These are phyloP conservation scores for Xanthoparmelia taractica DNA, from an alignment of 495 filamentous ascomycete species.

Conservation along the genomic window DNA sequence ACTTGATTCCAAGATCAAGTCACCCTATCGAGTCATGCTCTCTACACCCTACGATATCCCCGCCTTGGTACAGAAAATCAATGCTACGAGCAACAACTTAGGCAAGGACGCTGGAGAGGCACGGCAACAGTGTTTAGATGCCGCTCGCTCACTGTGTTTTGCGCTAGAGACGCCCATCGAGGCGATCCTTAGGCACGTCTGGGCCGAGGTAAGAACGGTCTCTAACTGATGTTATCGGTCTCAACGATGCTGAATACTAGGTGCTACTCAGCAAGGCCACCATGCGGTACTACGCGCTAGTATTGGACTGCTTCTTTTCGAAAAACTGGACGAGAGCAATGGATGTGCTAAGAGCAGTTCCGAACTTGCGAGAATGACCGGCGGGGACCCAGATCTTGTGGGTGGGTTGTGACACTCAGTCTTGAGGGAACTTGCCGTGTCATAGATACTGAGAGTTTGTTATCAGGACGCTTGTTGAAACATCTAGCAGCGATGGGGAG, in stretches of 20 bases:
- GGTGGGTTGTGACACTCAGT: neutral
- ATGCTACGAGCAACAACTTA: neutral
- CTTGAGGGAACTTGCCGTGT: neutral
- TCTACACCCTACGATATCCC: constrained; percentile 8
- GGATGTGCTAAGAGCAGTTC: neutral
- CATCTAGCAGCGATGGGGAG: constrained; percentile 38
- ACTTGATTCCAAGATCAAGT: neutral
- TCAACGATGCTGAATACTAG: neutral
- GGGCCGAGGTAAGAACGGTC: neutral
- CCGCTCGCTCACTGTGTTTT: constrained; percentile 4
- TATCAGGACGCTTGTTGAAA: constrained; percentile 16
- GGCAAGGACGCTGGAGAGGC: neutral
- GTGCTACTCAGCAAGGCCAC: neutral
- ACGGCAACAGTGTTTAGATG: constrained; percentile 6
- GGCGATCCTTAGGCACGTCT: neutral
- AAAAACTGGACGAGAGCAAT: constrained; percentile 18
- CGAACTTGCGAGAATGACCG: neutral
- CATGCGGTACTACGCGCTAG: constrained; percentile 10
- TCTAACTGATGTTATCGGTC: neutral
- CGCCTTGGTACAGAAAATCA: constrained; percentile 2
- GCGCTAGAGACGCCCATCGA: constrained; percentile 2
- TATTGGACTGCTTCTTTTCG: constrained; percentile 4
- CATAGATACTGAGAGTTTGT: neutral
- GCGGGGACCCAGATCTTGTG: neutral
- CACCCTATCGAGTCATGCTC: neutral